These are phyloP conservation scores for Lichtheimia corymbifera DNA, from an alignment of 371 early-diverging fungal species.

Conservation along the genomic window DNA sequence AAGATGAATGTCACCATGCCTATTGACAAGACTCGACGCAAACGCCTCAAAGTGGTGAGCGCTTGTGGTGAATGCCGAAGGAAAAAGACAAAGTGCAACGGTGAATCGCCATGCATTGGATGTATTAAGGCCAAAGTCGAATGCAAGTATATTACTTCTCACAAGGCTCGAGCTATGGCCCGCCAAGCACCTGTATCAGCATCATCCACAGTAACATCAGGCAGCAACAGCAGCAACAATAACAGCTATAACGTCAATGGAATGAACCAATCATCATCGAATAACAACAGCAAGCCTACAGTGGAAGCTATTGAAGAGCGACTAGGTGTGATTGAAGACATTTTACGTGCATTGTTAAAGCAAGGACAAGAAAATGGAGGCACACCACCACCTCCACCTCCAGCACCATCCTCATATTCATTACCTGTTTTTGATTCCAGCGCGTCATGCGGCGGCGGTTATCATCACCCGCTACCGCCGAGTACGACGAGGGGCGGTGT, in stretches of 20 bases:
- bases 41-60: slow-evolving; percentile 40
- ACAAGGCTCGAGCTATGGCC: slow-evolving; percentile 21
- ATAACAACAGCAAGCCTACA: neutral
- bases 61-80: slow-evolving; percentile 60
- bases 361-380: neutral
- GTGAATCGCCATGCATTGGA: slow-evolving; percentile 34
- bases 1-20: slow-evolving; percentile 15
- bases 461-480: slow-evolving; percentile 16
- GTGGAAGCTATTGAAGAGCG: slow-evolving; percentile 45
- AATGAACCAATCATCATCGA: neutral
- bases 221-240: slow-evolving; percentile 6
- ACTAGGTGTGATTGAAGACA: slow-evolving; percentile 41
- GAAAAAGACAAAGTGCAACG: slow-evolving; percentile 61
- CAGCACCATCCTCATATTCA: neutral
- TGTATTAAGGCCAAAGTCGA: slow-evolving; percentile 42
- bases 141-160: slow-evolving; percentile 36
- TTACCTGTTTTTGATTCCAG: slow-evolving; percentile 18
- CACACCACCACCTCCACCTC: neutral
- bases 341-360: slow-evolving; percentile 34
- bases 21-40: slow-evolving; percentile 39
- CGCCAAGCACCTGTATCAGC: neutral
- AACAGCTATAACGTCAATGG: slow-evolving; percentile 4
- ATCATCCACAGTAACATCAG: slow-evolving; percentile 6
- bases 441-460: slow-evolving; percentile 13
- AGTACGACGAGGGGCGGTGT: neutral